Percentiles rank a stretch among this genome's conserved stretches.
Evolutionary conservation across 2,329 filamentous ascomycete genomes (phyloP).

Genomic region (Trichophyton benhamiae): DNA sequence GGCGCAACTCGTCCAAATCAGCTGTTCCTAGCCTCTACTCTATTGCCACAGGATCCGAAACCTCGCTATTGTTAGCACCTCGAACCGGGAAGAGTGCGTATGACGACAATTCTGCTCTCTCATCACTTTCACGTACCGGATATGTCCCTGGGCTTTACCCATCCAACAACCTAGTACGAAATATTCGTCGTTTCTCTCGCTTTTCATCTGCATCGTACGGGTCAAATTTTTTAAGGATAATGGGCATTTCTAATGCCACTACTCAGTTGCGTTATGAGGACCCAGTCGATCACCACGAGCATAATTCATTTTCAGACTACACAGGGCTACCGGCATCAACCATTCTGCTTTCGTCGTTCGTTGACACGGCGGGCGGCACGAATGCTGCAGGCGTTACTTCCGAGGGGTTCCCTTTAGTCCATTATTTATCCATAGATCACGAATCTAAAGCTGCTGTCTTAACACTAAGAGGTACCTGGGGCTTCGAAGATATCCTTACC

Average conservation of each 20-base stretch:
- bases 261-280: slow-evolving; percentile 22
- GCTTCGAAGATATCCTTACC: slow-evolving; percentile 60
- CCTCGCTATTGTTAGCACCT: slow-evolving; percentile 34
- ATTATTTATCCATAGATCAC: slow-evolving; percentile 61
- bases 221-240: slow-evolving; percentile 35
- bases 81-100: slow-evolving; percentile 34
- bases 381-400: slow-evolving; percentile 53
- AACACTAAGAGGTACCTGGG: slow-evolving; percentile 59
- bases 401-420: slow-evolving; percentile 57
- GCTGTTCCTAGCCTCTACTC: slow-evolving; percentile 36
- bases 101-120: slow-evolving; percentile 34
- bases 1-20: slow-evolving; percentile 24
- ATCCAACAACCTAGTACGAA: slow-evolving; percentile 34
- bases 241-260: slow-evolving; percentile 29
- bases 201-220: slow-evolving; percentile 39
- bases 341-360: slow-evolving; percentile 55
- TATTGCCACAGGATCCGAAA: slow-evolving; percentile 33
- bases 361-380: slow-evolving; percentile 55
- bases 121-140: slow-evolving; percentile 33
- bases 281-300: slow-evolving; percentile 30
- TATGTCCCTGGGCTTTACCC: slow-evolving; percentile 36
- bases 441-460: slow-evolving; percentile 59
- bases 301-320: slow-evolving; percentile 35
- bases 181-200: slow-evolving; percentile 35
- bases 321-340: slow-evolving; percentile 35